These are phyloP conservation scores for Emydomyces testavorans DNA, from an alignment of 2,329 filamentous ascomycete species.

Conservation along the genomic window DNA sequence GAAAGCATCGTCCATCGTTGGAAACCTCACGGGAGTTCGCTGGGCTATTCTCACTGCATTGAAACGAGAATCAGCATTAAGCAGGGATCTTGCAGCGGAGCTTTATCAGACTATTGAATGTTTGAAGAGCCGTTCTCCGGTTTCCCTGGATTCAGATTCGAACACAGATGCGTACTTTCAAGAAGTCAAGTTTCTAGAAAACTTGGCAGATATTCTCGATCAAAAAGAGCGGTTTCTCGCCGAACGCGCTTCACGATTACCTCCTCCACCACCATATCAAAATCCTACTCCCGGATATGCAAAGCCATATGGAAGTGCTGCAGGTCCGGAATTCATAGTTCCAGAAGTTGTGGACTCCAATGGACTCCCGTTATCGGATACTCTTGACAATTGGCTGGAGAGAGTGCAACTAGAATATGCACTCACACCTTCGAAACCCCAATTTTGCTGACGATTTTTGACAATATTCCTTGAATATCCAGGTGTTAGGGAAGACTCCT, in stretches of 20 bases:
- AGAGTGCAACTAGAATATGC: conserved; percentile 12
- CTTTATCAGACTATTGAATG: conserved; percentile 19
- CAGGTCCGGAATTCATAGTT: background rate
- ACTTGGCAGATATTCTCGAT: conserved; percentile 9
- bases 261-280: background rate
- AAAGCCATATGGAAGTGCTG: background rate
- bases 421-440: background rate
- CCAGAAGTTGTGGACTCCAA: conserved; percentile 5
- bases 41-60: conserved; percentile 34
- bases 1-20: conserved; percentile 24
- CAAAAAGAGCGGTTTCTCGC: conserved; percentile 1
- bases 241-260: background rate
- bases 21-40: conserved; percentile 28
- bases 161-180: background rate
- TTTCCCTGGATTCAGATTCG: background rate
- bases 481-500: too few species aligned
- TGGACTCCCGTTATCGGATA: background rate
- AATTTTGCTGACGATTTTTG: too few species aligned
- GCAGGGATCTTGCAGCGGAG: conserved; percentile 27
- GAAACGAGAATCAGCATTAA: conserved; percentile 24
- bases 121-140: conserved; percentile 1
- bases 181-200: conserved; percentile 10
- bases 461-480: too few species aligned
- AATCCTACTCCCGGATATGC: background rate
- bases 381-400: conserved; percentile 11